These are phyloP conservation scores for Gymnopus androsaceus DNA, from an alignment of 1,284 basidiomycete species.

Conservation along the genomic window DNA sequence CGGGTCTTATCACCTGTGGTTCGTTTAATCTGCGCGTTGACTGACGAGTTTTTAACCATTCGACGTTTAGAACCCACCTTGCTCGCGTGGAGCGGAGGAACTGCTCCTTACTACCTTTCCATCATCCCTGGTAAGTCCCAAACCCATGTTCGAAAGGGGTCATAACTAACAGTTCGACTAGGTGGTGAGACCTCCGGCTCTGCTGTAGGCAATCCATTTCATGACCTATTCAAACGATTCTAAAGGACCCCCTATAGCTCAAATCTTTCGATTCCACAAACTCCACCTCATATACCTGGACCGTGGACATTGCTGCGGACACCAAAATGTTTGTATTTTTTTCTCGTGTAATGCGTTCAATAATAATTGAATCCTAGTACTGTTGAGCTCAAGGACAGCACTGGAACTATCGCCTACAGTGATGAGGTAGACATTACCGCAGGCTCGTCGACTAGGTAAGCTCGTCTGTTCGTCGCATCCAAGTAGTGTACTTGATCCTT, in stretches of 20 bases:
- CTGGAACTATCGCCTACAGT: conserved; percentile 58
- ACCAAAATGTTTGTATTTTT: conserved; percentile 54
- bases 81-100: conserved; percentile 59
- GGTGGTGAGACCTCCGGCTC: conserved; percentile 57
- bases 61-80: conserved; percentile 54
- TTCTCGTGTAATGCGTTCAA: not conserved
- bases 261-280: conserved; percentile 53
- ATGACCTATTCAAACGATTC: not conserved
- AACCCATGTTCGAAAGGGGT: not conserved
- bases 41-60: not conserved
- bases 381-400: conserved; percentile 56
- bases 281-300: conserved; percentile 60
- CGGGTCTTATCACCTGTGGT: conserved; percentile 56
- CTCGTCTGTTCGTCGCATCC: not conserved
- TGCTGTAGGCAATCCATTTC: conserved; percentile 39
- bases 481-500: not conserved
- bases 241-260: conserved; percentile 41
- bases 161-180: conserved; percentile 24
- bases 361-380: conserved; percentile 40
- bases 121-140: conserved; percentile 59
- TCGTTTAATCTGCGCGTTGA: conserved; percentile 27
- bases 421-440: conserved; percentile 53
- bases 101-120: conserved; percentile 64
- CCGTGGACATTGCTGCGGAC: conserved; percentile 51
- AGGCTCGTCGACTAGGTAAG: conserved; percentile 42